Conservation (phyloP, 2,329 filamentous ascomycete genomes). For the Aspergillus sp. region DNA sequence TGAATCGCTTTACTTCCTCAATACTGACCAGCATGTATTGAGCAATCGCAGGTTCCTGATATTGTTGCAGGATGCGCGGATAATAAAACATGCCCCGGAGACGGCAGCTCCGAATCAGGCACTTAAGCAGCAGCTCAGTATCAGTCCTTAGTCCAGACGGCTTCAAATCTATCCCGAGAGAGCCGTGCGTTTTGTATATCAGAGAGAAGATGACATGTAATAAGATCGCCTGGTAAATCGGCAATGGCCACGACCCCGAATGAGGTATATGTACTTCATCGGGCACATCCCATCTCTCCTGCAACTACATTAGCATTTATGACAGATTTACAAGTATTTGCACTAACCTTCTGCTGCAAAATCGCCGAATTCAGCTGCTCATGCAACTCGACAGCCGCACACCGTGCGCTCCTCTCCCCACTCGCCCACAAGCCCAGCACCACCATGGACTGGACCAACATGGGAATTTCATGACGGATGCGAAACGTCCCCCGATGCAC, state of each 20-base stretch:
- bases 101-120: slow-evolving; percentile 30
- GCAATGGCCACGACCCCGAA: slow-evolving; percentile 29
- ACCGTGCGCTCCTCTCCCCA: slow-evolving; percentile 18
- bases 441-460: slow-evolving; percentile 33
- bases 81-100: slow-evolving; percentile 32
- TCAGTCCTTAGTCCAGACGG: slow-evolving; percentile 8
- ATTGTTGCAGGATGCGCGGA: slow-evolving; percentile 27
- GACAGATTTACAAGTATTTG: too few relatives aligned
- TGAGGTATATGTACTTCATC: neutral
- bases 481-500: slow-evolving; percentile 27
- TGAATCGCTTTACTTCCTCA: slow-evolving; percentile 35
- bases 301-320: neutral
- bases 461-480: slow-evolving; percentile 20
- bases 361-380: slow-evolving; percentile 25
- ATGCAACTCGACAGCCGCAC: slow-evolving; percentile 28
- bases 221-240: slow-evolving; percentile 36
- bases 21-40: slow-evolving; percentile 26
- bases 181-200: neutral
- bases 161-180: slow-evolving; percentile 19
- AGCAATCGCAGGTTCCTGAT: slow-evolving; percentile 10
- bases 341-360: slow-evolving; percentile 27
- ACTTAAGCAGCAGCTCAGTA: slow-evolving; percentile 18
- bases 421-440: slow-evolving; percentile 31
- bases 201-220: slow-evolving; percentile 33
- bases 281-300: slow-evolving; percentile 30